These are phyloP conservation scores for Cutaneotrichosporon sp. DNA, from an alignment of 1,284 basidiomycete species.

Conservation along the genomic window DNA sequence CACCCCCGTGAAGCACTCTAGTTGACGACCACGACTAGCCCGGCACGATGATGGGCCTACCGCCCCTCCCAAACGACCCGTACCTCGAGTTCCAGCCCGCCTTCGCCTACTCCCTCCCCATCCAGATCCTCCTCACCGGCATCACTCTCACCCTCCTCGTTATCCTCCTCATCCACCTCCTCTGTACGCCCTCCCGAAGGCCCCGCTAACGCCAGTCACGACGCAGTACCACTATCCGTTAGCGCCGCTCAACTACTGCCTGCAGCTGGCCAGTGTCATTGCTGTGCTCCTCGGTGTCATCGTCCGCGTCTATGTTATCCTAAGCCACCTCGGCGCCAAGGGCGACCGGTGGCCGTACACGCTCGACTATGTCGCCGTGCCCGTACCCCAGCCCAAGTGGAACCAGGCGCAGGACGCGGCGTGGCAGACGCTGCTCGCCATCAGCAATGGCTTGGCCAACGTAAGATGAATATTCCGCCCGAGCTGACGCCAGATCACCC, in stretches of 20 bases:
- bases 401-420: constrained; percentile 66
- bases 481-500: constrained; percentile 70
- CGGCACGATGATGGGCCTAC: constrained; percentile 2
- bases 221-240: constrained; percentile 95
- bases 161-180: constrained; percentile 86
- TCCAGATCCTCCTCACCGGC: constrained; percentile 85
- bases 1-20: neutral
- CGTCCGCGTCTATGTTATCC: constrained; percentile 74
- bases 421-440: constrained; percentile 85
- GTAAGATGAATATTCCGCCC: constrained; percentile 55
- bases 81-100: constrained; percentile 72
- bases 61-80: constrained; percentile 59
- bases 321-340: constrained; percentile 63
- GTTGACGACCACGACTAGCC: neutral
- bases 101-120: constrained; percentile 82
- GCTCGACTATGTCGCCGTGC: constrained; percentile 84
- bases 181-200: constrained; percentile 56
- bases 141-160: constrained; percentile 82
- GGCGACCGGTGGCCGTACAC: constrained; percentile 89
- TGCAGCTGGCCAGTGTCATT: constrained; percentile 80
- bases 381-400: constrained; percentile 75
- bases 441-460: constrained; percentile 81
- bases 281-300: constrained; percentile 75
- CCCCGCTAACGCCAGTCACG: constrained; percentile 61
- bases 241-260: constrained; percentile 83